A percentile compares a stretch with the other conserved stretches of the same genome.
phyloP scores from a whole-genome alignment of 2,329 filamentous ascomycete genomes.

The Arachnopeziza araneosa region DNA sequence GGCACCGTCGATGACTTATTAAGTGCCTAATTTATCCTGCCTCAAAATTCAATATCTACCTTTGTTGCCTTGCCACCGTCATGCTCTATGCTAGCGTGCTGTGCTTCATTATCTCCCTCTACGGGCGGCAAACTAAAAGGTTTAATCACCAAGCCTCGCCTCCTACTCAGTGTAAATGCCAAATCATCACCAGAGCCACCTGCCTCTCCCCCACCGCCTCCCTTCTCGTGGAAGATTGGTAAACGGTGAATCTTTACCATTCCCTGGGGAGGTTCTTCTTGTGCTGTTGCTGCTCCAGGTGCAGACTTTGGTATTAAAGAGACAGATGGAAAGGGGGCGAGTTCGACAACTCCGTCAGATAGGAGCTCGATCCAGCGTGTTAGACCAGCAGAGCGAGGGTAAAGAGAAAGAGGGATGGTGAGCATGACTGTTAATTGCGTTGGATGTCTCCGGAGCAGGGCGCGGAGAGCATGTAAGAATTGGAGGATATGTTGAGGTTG shows the following conservation, averaged over 20 bases:
- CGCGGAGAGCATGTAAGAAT: constrained; percentile 74
- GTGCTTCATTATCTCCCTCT: constrained; percentile 57
- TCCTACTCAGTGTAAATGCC: constrained; percentile 81
- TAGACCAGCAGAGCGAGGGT: constrained; percentile 68
- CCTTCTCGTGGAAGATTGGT: constrained; percentile 82
- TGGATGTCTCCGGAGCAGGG: constrained; percentile 64
- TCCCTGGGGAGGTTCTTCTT: constrained; percentile 76
- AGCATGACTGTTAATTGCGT: constrained; percentile 64
- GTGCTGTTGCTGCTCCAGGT: constrained; percentile 42
- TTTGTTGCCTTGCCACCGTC: constrained; percentile 28
- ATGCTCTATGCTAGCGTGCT: constrained; percentile 25
- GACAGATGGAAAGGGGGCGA: constrained; percentile 65
- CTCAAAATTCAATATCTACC: constrained; percentile 31
- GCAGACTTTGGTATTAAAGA: constrained; percentile 36
- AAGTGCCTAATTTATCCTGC: not conserved
- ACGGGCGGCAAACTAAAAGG: constrained; percentile 86
- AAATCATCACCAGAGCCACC: constrained; percentile 74
- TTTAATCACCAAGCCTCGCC: constrained; percentile 74
- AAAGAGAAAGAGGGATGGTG: constrained; percentile 74
- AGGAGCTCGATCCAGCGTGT: constrained; percentile 82
- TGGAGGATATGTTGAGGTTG: constrained; percentile 69
- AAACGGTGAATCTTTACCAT: constrained; percentile 78
- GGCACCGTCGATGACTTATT: not conserved
- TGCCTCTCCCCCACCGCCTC: constrained; percentile 66
- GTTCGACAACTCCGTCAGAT: constrained; percentile 78